Percentiles rank a stretch among this genome's conserved stretches.
Conservation (phyloP, 2,329 filamentous ascomycete species). For the Ophiostoma sp. region DNA sequence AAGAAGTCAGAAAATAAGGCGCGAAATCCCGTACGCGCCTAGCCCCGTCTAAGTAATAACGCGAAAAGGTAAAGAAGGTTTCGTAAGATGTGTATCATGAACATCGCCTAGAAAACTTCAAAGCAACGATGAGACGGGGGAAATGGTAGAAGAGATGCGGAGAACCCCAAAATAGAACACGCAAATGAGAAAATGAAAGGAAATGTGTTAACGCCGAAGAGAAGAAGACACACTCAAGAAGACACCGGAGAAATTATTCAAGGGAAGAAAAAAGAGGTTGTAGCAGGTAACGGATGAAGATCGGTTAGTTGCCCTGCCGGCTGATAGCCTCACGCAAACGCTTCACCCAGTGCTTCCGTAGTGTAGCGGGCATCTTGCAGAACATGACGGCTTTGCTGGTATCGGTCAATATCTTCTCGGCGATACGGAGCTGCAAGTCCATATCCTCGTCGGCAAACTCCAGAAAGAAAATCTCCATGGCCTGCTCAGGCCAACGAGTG, state of each 20-base stretch:
- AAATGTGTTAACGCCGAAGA: neutral
- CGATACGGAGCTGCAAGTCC: slow-evolving; percentile 60
- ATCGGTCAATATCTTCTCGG: slow-evolving; percentile 59
- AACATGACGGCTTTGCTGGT: slow-evolving; percentile 63
- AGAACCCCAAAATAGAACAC: neutral
- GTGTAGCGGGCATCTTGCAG: slow-evolving; percentile 57
- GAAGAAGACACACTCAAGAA: neutral
- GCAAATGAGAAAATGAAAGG: neutral
- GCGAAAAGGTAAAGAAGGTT: neutral
- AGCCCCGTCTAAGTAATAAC: neutral
- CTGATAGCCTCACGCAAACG: slow-evolving; percentile 50
- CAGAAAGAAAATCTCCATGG: slow-evolving; percentile 59
- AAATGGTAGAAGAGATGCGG: neutral
- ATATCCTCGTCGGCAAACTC: slow-evolving; percentile 59
- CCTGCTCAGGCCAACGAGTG: slow-evolving; percentile 57
- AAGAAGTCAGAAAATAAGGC: neutral
- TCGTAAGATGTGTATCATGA: slow-evolving; percentile 11
- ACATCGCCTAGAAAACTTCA: slow-evolving; percentile 6
- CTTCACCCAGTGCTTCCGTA: slow-evolving; percentile 59
- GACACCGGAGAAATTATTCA: no score
- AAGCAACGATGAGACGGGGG: neutral
- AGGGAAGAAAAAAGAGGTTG: no score
- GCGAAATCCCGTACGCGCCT: neutral
- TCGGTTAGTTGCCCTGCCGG: slow-evolving; percentile 27
- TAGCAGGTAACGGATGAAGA: neutral